Percentiles rank a stretch among this genome's conserved stretches.
phyloP scores from a whole-genome alignment of 352 stramenopile genomes.

The Phytophthora sp. region DNA sequence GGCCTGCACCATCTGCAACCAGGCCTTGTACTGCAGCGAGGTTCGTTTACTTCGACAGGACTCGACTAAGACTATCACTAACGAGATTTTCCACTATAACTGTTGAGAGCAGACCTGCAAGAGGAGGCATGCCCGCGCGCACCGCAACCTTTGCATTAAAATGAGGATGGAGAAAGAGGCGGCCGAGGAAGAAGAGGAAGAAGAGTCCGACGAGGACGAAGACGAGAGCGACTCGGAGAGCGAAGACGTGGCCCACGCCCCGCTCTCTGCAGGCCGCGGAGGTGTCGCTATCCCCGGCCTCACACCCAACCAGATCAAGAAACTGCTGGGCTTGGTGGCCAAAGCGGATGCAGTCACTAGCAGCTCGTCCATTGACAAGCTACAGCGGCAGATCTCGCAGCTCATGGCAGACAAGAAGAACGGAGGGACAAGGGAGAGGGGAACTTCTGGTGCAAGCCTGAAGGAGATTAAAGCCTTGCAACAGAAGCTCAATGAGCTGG shows the following conservation, averaged over 20 bases:
- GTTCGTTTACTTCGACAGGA: too few species aligned
- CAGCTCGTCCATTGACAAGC: slow-evolving; percentile 56
- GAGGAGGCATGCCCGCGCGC: slow-evolving; percentile 67
- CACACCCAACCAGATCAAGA: slow-evolving; percentile 67
- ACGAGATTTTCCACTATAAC: background rate
- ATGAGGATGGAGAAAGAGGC: slow-evolving; percentile 68
- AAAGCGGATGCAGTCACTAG: slow-evolving; percentile 59
- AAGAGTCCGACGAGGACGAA: slow-evolving; percentile 50
- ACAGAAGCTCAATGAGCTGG: slow-evolving; percentile 73
- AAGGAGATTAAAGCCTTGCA: slow-evolving; percentile 82
- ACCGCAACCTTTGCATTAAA: slow-evolving; percentile 78
- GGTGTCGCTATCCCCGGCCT: slow-evolving; percentile 60
- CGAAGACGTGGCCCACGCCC: slow-evolving; percentile 47
- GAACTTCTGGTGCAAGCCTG: slow-evolving; percentile 53
- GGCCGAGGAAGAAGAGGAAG: slow-evolving; percentile 53
- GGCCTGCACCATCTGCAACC: slow-evolving; percentile 70
- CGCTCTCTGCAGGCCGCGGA: slow-evolving; percentile 19
- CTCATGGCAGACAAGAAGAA: slow-evolving; percentile 58
- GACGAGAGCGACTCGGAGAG: slow-evolving; percentile 80
- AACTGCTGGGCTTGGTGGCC: slow-evolving; percentile 66
- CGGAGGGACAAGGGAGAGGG: slow-evolving; percentile 35
- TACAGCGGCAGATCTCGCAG: slow-evolving; percentile 79
- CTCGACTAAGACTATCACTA: slow-evolving; percentile 16
- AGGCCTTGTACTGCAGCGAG: slow-evolving; percentile 77
- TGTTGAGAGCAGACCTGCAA: slow-evolving; percentile 58